Evolutionary conservation across 306 rosid species (phyloP).

Genomic region (Delonix regia): DNA sequence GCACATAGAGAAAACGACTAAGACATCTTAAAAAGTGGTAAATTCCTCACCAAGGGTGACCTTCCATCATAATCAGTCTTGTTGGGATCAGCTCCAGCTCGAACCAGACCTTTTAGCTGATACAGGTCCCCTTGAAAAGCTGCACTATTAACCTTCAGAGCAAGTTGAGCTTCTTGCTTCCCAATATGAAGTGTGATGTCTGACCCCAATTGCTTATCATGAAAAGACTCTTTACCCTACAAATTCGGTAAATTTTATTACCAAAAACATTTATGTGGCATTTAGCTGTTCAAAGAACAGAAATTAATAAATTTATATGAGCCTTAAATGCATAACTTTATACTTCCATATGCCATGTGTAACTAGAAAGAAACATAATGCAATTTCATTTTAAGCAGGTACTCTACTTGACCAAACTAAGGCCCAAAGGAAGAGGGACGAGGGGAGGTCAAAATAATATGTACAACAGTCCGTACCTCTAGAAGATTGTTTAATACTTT

Average conservation of each 20-base stretch:
- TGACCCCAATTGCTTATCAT: conserved; percentile 75
- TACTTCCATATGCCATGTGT: conserved; percentile 20
- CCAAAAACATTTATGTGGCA: conserved; percentile 1
- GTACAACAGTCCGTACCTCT: conserved; percentile 55
- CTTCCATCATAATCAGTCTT: conserved; percentile 96
- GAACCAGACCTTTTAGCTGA: conserved; percentile 77
- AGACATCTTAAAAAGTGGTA: conserved; percentile 31
- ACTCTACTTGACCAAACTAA: neutral
- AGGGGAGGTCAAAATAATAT: neutral
- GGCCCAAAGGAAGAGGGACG: neutral
- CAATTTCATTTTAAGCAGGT: conserved; percentile 18
- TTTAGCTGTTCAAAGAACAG: conserved; percentile 10
- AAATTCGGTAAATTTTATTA: conserved; percentile 20
- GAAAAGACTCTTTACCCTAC: conserved; percentile 69
- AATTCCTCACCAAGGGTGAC: conserved; percentile 79
- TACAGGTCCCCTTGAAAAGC: conserved; percentile 78
- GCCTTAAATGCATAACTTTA: conserved; percentile 16
- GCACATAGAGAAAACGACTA: conserved; percentile 9
- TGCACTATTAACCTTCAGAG: conserved; percentile 84
- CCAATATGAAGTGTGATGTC: conserved; percentile 88
- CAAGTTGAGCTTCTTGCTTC: conserved; percentile 89
- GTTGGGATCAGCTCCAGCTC: conserved; percentile 92
- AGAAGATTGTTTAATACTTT: conserved; percentile 86
- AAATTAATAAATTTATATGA: neutral
- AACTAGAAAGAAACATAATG: neutral